Conservation (phyloP, 2,329 filamentous ascomycete species). For the Allantophomopsis cytisporea region DNA sequence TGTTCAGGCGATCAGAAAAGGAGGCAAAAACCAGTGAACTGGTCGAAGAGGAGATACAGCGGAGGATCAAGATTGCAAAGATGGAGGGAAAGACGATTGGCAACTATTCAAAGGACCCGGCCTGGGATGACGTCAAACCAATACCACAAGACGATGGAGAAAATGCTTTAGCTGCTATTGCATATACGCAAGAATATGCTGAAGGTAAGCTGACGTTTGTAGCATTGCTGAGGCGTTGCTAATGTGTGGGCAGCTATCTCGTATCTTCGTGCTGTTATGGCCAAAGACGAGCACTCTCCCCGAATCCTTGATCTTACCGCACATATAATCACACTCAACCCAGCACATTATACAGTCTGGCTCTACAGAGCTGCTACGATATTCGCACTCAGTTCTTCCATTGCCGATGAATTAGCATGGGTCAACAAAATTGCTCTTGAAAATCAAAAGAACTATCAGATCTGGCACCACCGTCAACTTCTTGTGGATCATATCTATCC, state of each 20-base stretch:
- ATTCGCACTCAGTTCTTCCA: constrained; percentile 34
- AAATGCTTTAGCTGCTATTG: constrained; percentile 78
- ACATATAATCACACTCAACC: constrained; percentile 84
- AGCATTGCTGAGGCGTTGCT: background rate
- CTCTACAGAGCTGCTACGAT: constrained; percentile 80
- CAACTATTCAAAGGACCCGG: constrained; percentile 37
- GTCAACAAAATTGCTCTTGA: constrained; percentile 70
- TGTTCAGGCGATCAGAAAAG: constrained; percentile 1
- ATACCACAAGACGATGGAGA: constrained; percentile 76
- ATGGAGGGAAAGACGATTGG: constrained; percentile 12
- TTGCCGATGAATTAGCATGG: constrained; percentile 58
- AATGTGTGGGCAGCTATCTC: constrained; percentile 49
- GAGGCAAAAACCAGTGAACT: constrained; percentile 3
- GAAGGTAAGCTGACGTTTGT: constrained; percentile 39
- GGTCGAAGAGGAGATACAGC: constrained; percentile 13
- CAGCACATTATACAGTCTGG: constrained; percentile 98
- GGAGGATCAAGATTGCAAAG: constrained; percentile 12
- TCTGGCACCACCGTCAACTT: constrained; percentile 70
- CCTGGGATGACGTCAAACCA: constrained; percentile 74
- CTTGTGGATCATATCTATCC: constrained; percentile 44
- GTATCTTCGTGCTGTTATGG: constrained; percentile 91
- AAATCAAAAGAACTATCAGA: constrained; percentile 97
- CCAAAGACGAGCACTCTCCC: constrained; percentile 54
- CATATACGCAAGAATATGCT: constrained; percentile 79
- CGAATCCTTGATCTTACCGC: constrained; percentile 72